Evolutionary conservation across 2,329 filamentous ascomycete genomes (phyloP).

Genomic region (Magnaporthiopsis incrustans): DNA sequence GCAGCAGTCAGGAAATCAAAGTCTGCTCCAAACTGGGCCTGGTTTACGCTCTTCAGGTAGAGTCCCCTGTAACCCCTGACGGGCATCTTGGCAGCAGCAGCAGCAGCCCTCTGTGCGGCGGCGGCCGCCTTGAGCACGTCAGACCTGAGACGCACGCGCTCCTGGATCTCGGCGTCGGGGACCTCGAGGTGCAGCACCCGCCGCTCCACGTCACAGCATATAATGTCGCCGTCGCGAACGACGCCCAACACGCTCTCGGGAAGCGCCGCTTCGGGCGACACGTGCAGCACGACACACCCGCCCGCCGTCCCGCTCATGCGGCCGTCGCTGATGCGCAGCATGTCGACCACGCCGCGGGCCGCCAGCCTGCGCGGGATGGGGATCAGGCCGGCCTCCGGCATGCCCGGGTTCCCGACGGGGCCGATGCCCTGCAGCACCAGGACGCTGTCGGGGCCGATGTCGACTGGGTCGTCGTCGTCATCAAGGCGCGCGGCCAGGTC

Average conservation of each 20-base stretch:
- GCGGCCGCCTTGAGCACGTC: constrained; percentile 17
- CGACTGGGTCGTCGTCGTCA: constrained; percentile 44
- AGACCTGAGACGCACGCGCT: constrained; percentile 41
- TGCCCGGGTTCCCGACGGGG: constrained; percentile 82
- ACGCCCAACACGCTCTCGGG: constrained; percentile 72
- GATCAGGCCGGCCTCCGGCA: constrained; percentile 71
- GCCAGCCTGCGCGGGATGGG: constrained; percentile 69
- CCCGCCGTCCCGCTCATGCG: constrained; percentile 81
- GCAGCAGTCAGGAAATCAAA: constrained; percentile 52
- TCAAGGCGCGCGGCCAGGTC: constrained; percentile 59
- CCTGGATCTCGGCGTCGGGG: constrained; percentile 59
- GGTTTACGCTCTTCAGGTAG: constrained; percentile 51
- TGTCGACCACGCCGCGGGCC: constrained; percentile 65
- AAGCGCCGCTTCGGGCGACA: constrained; percentile 73
- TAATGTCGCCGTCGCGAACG: constrained; percentile 65
- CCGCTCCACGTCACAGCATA: constrained; percentile 69
- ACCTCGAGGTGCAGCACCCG: constrained; percentile 53
- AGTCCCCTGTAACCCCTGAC: constrained; percentile 46
- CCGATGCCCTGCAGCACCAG: constrained; percentile 84
- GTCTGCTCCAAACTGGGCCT: constrained; percentile 50
- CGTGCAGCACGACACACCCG: constrained; percentile 83
- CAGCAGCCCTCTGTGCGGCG: constrained; percentile 2
- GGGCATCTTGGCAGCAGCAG: constrained; percentile 24
- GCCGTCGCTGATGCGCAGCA: constrained; percentile 80
- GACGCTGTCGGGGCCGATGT: constrained; percentile 53